Percentiles rank a stretch among this genome's conserved stretches.
Evolutionary conservation across 2,329 filamentous ascomycete species (phyloP).

Genomic region (Aureobasidium subglaciale): DNA sequence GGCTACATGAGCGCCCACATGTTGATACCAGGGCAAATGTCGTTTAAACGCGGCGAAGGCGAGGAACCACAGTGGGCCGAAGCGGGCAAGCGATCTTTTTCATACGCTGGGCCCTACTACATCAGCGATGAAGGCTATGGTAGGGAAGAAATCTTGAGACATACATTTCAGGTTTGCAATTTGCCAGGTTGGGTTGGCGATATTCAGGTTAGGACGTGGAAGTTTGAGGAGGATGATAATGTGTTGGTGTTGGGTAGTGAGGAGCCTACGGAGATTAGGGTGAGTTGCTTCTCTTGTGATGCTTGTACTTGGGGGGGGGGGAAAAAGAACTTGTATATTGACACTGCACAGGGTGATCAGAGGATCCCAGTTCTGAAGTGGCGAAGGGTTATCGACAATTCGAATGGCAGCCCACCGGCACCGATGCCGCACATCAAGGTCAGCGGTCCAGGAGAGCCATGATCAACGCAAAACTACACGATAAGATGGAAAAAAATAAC

Average conservation of each 20-base stretch:
- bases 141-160: constrained; percentile 28
- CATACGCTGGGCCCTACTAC: constrained; percentile 33
- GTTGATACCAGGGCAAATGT: constrained; percentile 25
- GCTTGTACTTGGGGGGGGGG: no score
- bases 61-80: constrained; percentile 34
- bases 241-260: constrained; percentile 33
- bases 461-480: constrained; percentile 15
- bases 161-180: constrained; percentile 33
- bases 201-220: constrained; percentile 31
- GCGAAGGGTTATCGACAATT: constrained; percentile 29
- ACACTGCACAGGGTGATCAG: constrained; percentile 27
- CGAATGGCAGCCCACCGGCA: constrained; percentile 26
- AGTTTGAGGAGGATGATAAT: constrained; percentile 32
- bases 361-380: constrained; percentile 32
- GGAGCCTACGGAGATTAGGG: constrained; percentile 33
- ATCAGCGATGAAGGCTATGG: constrained; percentile 30
- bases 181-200: constrained; percentile 34
- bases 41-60: constrained; percentile 31
- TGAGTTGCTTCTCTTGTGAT: constrained; percentile 15
- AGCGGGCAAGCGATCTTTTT: constrained; percentile 31
- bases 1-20: constrained; percentile 30
- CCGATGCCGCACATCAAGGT: constrained; percentile 33
- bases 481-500: neutral
- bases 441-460: constrained; percentile 32
- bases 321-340: no score